Evolutionary conservation across 73 alveolate species (phyloP), one percentile per base, ranked within the genome.

Genomic region (Blepharisma japonicum): DNA sequence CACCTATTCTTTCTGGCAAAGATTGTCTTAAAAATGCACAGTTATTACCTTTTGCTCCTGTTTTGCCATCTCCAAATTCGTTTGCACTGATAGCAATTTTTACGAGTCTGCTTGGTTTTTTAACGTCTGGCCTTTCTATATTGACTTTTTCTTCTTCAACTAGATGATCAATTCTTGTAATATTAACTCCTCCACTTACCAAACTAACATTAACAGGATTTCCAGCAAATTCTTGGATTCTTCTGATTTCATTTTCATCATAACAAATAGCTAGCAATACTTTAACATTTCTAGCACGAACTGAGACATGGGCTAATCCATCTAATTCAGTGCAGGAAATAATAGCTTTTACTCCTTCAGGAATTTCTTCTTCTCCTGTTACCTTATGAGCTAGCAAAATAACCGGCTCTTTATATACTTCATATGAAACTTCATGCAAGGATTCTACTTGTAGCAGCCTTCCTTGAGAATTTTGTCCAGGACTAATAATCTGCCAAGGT

Each of bases 301-400:
- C 98, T 61, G 92, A 78, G 27, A 92, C 95, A 81, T 92, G 98
- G 7, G 96, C 93, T 39, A 92, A 81, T 77, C 88, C 94, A 81
- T 92, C 96, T 20, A 95, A 96, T 77, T 89, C 91, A 87, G 91
- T 91, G 68, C 87, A 83, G 21, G 89, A 56, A 20, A 61, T 61
- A 9, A 61, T 39, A 1, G 6, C 38, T 8, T 89, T 84, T 9
- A 90, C 92, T 78, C 88, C 88, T 11, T 79, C 71, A 39, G 98
- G 98, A 9, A 92, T 90, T 80, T 92, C 98, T 81, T 92, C 98
- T 55, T 90, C 92, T 53, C 98, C 98, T 53, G 89, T 77, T 5
- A 92, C 85, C 87, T 81, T 89, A 68, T 89, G 94, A 14, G 84
- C 71, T 68, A 92, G 49, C 68, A 92, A 82, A 45, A 92, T 77